Evolutionary conservation across 2,329 filamentous ascomycete genomes (phyloP), one percentile per base, ranked within the genome.

Genomic region (Pseudocercospora fuligena): DNA sequence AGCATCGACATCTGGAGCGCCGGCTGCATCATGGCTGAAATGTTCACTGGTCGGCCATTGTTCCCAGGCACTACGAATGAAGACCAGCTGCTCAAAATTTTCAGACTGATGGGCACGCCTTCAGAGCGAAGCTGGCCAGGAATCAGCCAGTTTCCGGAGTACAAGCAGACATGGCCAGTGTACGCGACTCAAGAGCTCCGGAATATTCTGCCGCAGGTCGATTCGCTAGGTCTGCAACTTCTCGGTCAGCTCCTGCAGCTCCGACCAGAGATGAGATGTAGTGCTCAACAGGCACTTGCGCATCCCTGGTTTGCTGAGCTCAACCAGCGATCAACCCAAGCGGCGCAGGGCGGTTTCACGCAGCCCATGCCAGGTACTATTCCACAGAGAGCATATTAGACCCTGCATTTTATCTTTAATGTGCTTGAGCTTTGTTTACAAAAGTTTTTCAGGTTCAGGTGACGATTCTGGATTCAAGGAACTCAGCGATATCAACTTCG

Each of bases 1-100:
- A 93, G 93, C 65, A 93, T 97, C 49, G 93, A 97, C 77, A 97
- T 97, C 92, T 97, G 93, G 93, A 95, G 92, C 33, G 90, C 94
- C 59, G 93, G 93, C 69, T 95, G 93, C 80, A 97, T 97, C 80
- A 97, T 97, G 79, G 93, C 94, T 9, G 93, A 97, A 81, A 97
- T 97, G 94, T 96, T 92, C 81, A 97, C 93, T 1, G 88, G 92
- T 75, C 97, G 96, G 82, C 93, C 93, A 5, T 85, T 97, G 51
- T 97, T 97, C 84, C 93, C 93, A 12, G 93, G 93, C 66, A 93
- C 97, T 78, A 95, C 92, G 5, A 92, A 96, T 78, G 96, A 96
- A 80, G 92, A 96, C 76, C 92, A 96, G 80, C 96, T 96, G 77
- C 96, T 96, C 86, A 95, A 94, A 83, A 96, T 90, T 78, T 97